Evolutionary conservation across 1,284 basidiomycete species (phyloP).

Genomic region (Peniophora sp.): DNA sequence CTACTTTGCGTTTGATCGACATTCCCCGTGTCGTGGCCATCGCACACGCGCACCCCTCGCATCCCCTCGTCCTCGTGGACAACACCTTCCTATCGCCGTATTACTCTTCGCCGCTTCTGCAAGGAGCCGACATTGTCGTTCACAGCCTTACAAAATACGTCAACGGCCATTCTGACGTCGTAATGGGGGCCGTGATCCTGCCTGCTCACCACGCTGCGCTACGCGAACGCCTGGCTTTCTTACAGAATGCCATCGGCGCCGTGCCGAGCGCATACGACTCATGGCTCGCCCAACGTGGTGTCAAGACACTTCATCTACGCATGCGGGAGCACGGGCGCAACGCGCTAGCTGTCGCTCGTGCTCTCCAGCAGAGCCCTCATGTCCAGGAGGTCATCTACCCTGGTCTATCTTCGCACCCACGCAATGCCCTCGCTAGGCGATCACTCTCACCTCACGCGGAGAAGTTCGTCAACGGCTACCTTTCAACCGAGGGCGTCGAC

Average conservation of each 20-base stretch:
- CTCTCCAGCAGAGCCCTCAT: constrained; percentile 45
- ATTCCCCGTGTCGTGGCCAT: constrained; percentile 60
- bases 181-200: constrained; percentile 79
- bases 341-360: constrained; percentile 71
- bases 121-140: constrained; percentile 78
- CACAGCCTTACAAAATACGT: constrained; percentile 88
- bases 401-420: constrained; percentile 58
- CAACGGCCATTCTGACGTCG: constrained; percentile 89
- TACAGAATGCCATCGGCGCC: constrained; percentile 89
- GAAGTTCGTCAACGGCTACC: constrained; percentile 50
- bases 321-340: constrained; percentile 86
- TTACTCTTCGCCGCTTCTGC: constrained; percentile 82
- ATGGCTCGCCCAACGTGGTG: constrained; percentile 87
- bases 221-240: constrained; percentile 63
- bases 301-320: constrained; percentile 85
- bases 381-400: constrained; percentile 85
- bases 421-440: constrained; percentile 56
- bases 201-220: constrained; percentile 46
- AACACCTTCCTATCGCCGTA: constrained; percentile 92
- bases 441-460: constrained; percentile 63
- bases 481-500: constrained; percentile 19
- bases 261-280: constrained; percentile 85
- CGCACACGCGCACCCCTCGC: constrained; percentile 46
- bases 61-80: constrained; percentile 80
- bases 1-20: constrained; percentile 83